Conservation (phyloP, 208 protist species). For the Leishmania guyanensis region DNA sequence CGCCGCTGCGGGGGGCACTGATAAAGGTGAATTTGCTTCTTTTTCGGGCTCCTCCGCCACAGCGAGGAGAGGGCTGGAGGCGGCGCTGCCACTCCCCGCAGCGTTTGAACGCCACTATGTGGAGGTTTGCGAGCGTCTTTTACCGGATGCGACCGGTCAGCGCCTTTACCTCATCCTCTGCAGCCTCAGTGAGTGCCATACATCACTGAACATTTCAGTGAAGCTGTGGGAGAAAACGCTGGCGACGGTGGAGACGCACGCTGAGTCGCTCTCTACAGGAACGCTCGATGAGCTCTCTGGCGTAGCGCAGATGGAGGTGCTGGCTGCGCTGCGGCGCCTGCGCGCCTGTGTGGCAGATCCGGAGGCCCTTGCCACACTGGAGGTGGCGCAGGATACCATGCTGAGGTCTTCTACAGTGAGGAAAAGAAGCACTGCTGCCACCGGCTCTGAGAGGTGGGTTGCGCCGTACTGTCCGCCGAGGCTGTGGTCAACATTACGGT, state of each 20-base stretch:
- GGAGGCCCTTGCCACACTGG: constrained; percentile 12
- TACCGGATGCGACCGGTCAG: constrained; percentile 27
- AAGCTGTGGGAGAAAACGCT: constrained; percentile 20
- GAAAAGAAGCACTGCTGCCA: not conserved
- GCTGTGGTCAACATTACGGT: constrained; percentile 27
- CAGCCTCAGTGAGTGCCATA: constrained; percentile 19
- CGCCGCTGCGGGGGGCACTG: not conserved
- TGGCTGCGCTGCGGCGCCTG: constrained; percentile 20
- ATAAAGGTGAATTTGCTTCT: not conserved
- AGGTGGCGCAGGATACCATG: constrained; percentile 8
- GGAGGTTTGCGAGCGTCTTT: constrained; percentile 27
- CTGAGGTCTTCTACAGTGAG: not conserved
- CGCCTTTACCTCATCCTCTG: constrained; percentile 32
- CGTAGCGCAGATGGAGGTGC: constrained; percentile 28
- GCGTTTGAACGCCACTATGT: constrained; percentile 21
- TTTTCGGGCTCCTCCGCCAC: not conserved
- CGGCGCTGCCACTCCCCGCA: not conserved
- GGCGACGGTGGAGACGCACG: constrained; percentile 24
- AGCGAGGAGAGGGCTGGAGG: not conserved
- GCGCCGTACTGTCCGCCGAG: constrained; percentile 27
- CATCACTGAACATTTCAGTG: constrained; percentile 1
- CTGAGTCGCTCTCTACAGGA: constrained; percentile 26
- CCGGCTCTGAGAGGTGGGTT: constrained; percentile 6
- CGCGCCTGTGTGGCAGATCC: constrained; percentile 5
- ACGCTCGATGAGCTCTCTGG: constrained; percentile 9